These are phyloP conservation scores for Piper longum DNA, from an alignment of 164 flowering plant genomes.

Conservation along the genomic window DNA sequence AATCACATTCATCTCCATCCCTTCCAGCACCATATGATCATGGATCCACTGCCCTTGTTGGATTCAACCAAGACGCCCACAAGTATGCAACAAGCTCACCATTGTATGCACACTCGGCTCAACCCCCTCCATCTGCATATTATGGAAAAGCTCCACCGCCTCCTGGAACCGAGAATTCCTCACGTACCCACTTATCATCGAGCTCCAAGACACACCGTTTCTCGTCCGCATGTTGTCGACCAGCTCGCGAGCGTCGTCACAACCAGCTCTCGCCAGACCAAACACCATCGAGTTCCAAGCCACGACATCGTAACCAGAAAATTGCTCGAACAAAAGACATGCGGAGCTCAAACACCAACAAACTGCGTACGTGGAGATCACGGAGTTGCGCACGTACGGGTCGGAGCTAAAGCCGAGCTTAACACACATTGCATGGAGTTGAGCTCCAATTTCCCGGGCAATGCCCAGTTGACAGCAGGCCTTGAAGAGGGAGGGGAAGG, in stretches of 20 bases:
- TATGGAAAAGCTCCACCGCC: constrained; percentile 43
- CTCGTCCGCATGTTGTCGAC: constrained; percentile 39
- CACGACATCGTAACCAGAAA: constrained; percentile 34
- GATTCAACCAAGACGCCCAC: constrained; percentile 45
- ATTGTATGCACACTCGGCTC: constrained; percentile 43
- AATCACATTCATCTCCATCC: constrained; percentile 31
- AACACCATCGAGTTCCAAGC: constrained; percentile 70
- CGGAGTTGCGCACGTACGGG: constrained; percentile 41
- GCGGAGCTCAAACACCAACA: constrained; percentile 46
- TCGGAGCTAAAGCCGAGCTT: constrained; percentile 48
- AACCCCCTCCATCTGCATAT: constrained; percentile 39
- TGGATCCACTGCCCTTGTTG: constrained; percentile 72
- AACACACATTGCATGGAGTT: constrained; percentile 54
- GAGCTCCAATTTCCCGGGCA: constrained; percentile 34
- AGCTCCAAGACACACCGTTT: constrained; percentile 51
- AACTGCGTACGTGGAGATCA: constrained; percentile 50
- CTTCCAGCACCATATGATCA: constrained; percentile 31
- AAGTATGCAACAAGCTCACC: constrained; percentile 66
- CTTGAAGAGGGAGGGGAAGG: constrained; percentile 71
- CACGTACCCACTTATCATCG: constrained; percentile 74
- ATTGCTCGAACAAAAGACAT: constrained; percentile 32
- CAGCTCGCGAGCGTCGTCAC: constrained; percentile 34
- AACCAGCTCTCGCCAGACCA: constrained; percentile 51
- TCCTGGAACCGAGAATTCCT: constrained; percentile 46
- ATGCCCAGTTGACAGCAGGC: constrained; percentile 52